phyloP scores from a whole-genome alignment of 257 asterid species.

The Verbena officinalis region DNA sequence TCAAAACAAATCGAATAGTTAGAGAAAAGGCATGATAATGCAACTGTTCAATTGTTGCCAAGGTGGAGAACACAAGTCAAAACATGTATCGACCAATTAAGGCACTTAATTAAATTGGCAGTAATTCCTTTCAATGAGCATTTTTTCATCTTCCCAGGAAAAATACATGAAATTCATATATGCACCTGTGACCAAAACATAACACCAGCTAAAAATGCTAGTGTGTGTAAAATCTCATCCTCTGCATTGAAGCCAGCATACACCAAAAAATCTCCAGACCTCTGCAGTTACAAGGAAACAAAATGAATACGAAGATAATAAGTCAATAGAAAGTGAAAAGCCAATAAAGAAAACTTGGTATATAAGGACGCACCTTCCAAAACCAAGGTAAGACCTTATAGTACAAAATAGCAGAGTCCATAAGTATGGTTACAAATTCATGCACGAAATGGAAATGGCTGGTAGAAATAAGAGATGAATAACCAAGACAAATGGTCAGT shows the following conservation, averaged over 20 bases:
- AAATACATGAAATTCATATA: conserved; percentile 17
- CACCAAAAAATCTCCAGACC: conserved; percentile 70
- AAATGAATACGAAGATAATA: neutral
- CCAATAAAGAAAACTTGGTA: conserved; percentile 16
- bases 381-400: conserved; percentile 91
- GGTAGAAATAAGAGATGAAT: conserved; percentile 29
- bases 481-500: conserved; percentile 26
- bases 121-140: neutral
- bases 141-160: conserved; percentile 1
- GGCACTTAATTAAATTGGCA: neutral
- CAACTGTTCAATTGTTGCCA: conserved; percentile 10
- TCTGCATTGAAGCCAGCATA: conserved; percentile 69
- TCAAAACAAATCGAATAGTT: too few relatives aligned
- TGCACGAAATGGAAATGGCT: conserved; percentile 90
- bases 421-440: conserved; percentile 72
- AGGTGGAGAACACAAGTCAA: conserved; percentile 16
- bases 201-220: conserved; percentile 88
- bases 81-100: conserved; percentile 5
- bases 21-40: conserved; percentile 11
- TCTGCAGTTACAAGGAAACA: conserved; percentile 49
- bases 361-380: conserved; percentile 74
- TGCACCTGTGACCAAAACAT: conserved; percentile 95
- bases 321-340: conserved; percentile 23
- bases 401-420: conserved; percentile 85
- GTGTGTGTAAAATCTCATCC: conserved; percentile 84